Conservation (phyloP, 805 yeast species). For the Kuraishia molischiana region DNA sequence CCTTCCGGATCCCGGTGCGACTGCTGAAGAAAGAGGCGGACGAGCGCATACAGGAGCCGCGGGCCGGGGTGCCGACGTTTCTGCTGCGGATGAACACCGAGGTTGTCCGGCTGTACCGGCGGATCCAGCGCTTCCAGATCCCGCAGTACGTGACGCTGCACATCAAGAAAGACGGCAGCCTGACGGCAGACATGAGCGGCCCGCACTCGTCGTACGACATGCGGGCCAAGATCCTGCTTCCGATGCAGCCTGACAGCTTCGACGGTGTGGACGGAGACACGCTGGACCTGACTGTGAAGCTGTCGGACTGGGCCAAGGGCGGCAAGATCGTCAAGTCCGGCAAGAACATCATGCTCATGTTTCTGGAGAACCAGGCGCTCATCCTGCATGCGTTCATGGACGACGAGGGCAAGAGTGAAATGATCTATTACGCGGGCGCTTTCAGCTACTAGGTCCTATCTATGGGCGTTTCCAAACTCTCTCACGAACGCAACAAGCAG, state of each 20-base stretch:
- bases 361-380: conserved; percentile 48
- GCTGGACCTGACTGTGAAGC: conserved; percentile 32
- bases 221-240: conserved; percentile 6
- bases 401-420: conserved; percentile 53
- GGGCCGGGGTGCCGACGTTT: conserved; percentile 41
- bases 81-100: conserved; percentile 42
- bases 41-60: conserved; percentile 52
- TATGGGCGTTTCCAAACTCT: conserved; percentile 42
- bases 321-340: conserved; percentile 51
- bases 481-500: conserved; percentile 45
- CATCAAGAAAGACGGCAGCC: conserved; percentile 38
- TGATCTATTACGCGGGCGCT: conserved; percentile 38
- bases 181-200: conserved; percentile 44
- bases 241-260: conserved; percentile 6
- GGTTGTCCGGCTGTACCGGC: conserved; percentile 40
- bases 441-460: conserved; percentile 4
- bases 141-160: conserved; percentile 39
- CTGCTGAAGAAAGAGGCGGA: conserved; percentile 47
- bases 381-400: conserved; percentile 61
- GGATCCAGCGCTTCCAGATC: conserved; percentile 58
- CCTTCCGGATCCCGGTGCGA: conserved; percentile 64
- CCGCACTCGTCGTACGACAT: conserved; percentile 31
- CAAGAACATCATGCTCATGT: conserved; percentile 47
- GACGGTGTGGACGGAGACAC: background rate
- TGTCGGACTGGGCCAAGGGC: conserved; percentile 63